A percentile compares a stretch with the other conserved stretches of the same genome.
These are phyloP conservation scores for Scopulariopsis brevicaulis DNA, from an alignment of 2,329 filamentous ascomycete species.

Conservation along the genomic window DNA sequence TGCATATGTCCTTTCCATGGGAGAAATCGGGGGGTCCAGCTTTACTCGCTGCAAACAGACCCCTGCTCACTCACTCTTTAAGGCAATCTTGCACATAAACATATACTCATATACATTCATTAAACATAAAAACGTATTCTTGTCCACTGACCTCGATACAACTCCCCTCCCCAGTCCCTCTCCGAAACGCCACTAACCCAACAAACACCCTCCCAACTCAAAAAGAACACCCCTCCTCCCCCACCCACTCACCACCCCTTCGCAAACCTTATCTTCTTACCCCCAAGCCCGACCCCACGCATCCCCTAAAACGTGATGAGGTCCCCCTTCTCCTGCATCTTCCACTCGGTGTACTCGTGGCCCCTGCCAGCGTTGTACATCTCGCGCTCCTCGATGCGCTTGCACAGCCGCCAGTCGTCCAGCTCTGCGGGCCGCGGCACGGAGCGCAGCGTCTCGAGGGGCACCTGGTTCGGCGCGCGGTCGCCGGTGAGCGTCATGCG, in stretches of 20 bases:
- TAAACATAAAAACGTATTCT: no score
- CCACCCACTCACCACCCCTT: neutral
- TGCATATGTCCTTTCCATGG: no score
- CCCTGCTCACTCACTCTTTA: no score
- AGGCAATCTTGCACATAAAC: no score
- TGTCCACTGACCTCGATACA: no score
- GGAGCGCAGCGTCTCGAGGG: slow-evolving; percentile 27
- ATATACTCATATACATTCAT: no score
- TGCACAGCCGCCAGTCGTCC: slow-evolving; percentile 43
- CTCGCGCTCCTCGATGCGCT: slow-evolving; percentile 29
- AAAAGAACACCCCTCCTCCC: no score
- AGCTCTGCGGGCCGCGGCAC: slow-evolving; percentile 41
- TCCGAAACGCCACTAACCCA: no score
- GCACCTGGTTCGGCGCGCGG: slow-evolving; percentile 25
- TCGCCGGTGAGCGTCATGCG: slow-evolving; percentile 34
- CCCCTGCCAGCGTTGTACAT: slow-evolving; percentile 26
- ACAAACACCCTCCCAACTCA: no score
- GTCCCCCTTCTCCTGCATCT: slow-evolving; percentile 15
- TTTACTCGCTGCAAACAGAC: no score
- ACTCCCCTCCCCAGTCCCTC: no score
- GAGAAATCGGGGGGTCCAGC: no score
- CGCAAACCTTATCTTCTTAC: neutral
- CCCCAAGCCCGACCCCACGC: neutral
- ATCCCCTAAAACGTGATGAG: neutral
- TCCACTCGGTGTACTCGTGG: slow-evolving; percentile 26